Conservation (phyloP, 2,329 filamentous ascomycete species). For the Didymella arachidicola region DNA sequence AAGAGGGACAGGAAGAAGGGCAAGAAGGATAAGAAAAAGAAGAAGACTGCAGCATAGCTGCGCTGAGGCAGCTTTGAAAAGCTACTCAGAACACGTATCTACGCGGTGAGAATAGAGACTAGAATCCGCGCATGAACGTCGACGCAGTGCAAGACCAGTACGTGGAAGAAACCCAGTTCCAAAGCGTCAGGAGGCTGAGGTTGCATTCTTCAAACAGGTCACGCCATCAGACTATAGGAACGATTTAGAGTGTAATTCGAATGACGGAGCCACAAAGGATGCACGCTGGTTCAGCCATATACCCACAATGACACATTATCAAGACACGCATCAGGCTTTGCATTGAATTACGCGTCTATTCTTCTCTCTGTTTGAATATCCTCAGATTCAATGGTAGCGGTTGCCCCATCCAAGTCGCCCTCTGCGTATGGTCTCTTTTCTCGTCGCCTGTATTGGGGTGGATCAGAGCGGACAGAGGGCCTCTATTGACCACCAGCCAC, state of each 20-base stretch:
- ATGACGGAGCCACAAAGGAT: not conserved
- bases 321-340: not conserved
- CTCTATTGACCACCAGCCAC: constrained; percentile 83
- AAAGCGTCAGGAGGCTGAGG: not conserved
- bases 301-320: constrained; percentile 17
- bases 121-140: not conserved
- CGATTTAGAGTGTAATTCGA: not conserved
- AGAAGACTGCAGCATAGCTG: constrained; percentile 57
- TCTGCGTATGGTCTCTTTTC: constrained; percentile 68
- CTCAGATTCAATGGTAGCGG: constrained; percentile 67
- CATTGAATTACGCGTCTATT: not conserved
- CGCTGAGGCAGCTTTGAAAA: not conserved
- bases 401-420: constrained; percentile 78
- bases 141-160: not conserved
- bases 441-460: constrained; percentile 82
- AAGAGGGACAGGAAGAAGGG: constrained; percentile 90
- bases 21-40: constrained; percentile 76
- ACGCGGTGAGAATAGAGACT: not conserved
- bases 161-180: not conserved
- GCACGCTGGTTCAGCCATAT: constrained; percentile 17
- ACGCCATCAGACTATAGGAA: not conserved
- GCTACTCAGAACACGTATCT: not conserved
- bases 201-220: constrained; percentile 2
- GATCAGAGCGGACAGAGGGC: constrained; percentile 78
- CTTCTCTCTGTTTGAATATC: constrained; percentile 53